A percentile compares a stretch with the other conserved stretches of the same genome.
phyloP scores from a whole-genome alignment of 164 flowering plant species.

The Malania oleifera region DNA sequence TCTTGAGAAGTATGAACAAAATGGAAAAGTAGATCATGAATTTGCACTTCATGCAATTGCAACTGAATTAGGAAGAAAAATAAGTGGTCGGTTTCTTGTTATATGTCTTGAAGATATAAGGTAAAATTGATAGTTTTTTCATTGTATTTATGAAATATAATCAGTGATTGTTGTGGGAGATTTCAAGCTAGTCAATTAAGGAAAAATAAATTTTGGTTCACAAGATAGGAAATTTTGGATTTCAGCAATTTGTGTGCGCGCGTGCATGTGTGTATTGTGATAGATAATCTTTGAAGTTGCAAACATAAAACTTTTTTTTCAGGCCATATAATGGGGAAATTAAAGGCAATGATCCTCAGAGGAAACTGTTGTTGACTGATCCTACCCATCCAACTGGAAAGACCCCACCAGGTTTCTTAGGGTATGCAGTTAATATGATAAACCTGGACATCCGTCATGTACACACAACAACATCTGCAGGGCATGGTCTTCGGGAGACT shows the following conservation, averaged over 20 bases:
- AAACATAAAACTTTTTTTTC: conserved; percentile 9
- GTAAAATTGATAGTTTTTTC: conserved; percentile 22
- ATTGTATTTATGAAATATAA: no score
- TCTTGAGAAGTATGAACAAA: conserved; percentile 30
- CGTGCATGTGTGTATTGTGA: not conserved
- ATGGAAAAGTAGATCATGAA: conserved; percentile 22
- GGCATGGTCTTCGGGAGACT: conserved; percentile 64
- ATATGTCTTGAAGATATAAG: conserved; percentile 63
- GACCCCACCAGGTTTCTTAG: conserved; percentile 46
- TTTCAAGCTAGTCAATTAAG: no score
- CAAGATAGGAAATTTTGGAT: no score
- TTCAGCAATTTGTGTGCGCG: no score
- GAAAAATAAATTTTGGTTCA: no score
- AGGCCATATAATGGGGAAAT: conserved; percentile 43
- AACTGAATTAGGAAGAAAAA: conserved; percentile 21
- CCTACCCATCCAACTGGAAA: conserved; percentile 38
- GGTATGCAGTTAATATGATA: conserved; percentile 67
- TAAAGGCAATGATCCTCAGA: conserved; percentile 24
- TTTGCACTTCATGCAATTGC: conserved; percentile 31
- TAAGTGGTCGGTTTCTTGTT: conserved; percentile 35
- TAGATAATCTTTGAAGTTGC: not conserved
- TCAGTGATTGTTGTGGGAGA: not conserved
- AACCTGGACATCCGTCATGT: conserved; percentile 29
- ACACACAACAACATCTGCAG: conserved; percentile 27
- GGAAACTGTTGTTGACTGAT: conserved; percentile 31